phyloP scores from a whole-genome alignment of 108 stramenopile genomes.

The Nitzschia sp. region DNA sequence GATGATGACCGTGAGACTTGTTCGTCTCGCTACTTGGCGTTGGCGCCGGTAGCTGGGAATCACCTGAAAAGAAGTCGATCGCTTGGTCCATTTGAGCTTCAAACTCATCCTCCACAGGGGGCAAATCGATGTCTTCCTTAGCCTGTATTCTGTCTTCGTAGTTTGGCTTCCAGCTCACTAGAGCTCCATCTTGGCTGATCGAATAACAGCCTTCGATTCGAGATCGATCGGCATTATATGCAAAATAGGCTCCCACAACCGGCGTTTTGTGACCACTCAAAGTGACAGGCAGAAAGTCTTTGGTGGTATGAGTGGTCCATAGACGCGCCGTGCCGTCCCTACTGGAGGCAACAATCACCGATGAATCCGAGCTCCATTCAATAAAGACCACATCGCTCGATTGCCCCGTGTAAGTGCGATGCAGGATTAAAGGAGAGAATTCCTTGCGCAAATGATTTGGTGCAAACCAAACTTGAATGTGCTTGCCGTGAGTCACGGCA shows the following conservation, averaged over 20 bases:
- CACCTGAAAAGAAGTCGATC: constrained; percentile 80
- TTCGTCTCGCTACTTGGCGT: neutral
- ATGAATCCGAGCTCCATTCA: constrained; percentile 90
- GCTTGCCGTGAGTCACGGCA: constrained; percentile 90
- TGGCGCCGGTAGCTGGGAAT: neutral
- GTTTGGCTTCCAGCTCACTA: constrained; percentile 83
- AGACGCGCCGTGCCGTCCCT: constrained; percentile 87
- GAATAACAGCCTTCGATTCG: constrained; percentile 72
- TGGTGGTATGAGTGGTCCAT: constrained; percentile 85
- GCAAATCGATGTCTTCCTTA: constrained; percentile 35
- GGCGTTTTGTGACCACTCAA: constrained; percentile 85
- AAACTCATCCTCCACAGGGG: constrained; percentile 44
- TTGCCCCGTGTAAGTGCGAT: constrained; percentile 90
- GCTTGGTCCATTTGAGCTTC: constrained; percentile 66
- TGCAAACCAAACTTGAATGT: constrained; percentile 94
- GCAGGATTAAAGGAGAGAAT: constrained; percentile 91
- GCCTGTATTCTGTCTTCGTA: constrained; percentile 20
- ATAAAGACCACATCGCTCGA: constrained; percentile 82
- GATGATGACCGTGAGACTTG: constrained; percentile 54
- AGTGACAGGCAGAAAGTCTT: constrained; percentile 77
- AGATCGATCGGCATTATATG: constrained; percentile 38
- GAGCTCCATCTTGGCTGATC: constrained; percentile 88
- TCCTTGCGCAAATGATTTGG: constrained; percentile 81
- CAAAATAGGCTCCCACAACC: constrained; percentile 77
- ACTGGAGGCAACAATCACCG: constrained; percentile 81